Evolutionary conservation across 2,329 filamentous ascomycete genomes (phyloP).

Genomic region (Ophiostoma himal-ulmi): DNA sequence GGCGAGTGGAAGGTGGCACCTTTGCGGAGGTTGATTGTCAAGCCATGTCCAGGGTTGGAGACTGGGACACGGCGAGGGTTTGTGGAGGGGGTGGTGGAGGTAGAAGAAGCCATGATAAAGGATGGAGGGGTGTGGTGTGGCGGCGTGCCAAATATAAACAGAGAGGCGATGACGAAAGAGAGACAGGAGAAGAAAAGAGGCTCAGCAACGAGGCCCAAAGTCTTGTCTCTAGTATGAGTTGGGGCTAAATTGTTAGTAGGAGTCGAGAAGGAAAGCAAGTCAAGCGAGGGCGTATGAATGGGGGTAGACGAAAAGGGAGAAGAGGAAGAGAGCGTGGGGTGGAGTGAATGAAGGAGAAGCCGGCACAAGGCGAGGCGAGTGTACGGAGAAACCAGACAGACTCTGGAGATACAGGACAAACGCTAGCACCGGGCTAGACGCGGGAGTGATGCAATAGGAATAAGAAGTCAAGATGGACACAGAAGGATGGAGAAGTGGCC

Average conservation of each 20-base stretch:
- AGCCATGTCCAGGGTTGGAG: conserved; percentile 41
- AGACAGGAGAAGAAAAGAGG: not conserved
- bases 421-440: not conserved
- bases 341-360: not conserved
- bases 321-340: not conserved
- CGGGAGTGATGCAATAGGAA: conserved; percentile 2
- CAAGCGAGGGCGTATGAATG: not conserved
- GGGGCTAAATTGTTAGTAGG: conserved; percentile 5
- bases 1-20: conserved; percentile 62
- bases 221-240: not conserved
- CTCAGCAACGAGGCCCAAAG: not conserved
- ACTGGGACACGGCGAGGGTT: conserved; percentile 40
- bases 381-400: not conserved
- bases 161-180: too few relatives aligned
- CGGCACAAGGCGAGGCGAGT: not conserved
- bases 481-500: conserved; percentile 13
- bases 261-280: not conserved
- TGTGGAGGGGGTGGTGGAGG: conserved; percentile 29
- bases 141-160: not conserved
- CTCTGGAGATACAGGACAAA: not conserved
- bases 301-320: not conserved
- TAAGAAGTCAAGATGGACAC: not conserved
- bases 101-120: conserved; percentile 25
- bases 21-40: conserved; percentile 58
- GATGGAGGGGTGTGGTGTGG: conserved; percentile 5